These are phyloP conservation scores for Macrophomina phaseolina DNA, from an alignment of 2,329 filamentous ascomycete species.

Conservation along the genomic window DNA sequence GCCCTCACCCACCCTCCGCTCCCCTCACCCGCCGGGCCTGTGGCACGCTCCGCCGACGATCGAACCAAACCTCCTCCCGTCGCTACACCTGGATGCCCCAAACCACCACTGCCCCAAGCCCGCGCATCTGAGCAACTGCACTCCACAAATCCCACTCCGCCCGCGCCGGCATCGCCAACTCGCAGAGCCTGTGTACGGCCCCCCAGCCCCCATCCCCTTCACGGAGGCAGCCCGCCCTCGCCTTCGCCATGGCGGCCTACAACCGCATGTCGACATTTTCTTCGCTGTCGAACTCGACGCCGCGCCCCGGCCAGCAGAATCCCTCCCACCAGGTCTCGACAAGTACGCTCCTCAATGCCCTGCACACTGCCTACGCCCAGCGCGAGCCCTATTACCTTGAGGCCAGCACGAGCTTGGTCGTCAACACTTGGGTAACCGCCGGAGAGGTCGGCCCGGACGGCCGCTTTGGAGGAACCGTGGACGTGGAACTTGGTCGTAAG, in stretches of 20 bases:
- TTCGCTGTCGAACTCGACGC: slow-evolving; percentile 63
- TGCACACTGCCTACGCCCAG: slow-evolving; percentile 87
- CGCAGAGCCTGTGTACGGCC: background rate
- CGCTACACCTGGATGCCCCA: slow-evolving; percentile 23
- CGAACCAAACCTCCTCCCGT: slow-evolving; percentile 15
- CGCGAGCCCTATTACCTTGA: slow-evolving; percentile 86
- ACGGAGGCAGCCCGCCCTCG: slow-evolving; percentile 3
- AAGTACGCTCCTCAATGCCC: slow-evolving; percentile 86
- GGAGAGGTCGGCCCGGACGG: slow-evolving; percentile 72
- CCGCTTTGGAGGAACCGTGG: slow-evolving; percentile 76
- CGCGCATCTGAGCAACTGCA: slow-evolving; percentile 1
- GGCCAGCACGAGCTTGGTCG: slow-evolving; percentile 85
- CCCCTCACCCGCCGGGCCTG: slow-evolving; percentile 4
- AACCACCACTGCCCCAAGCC: background rate
- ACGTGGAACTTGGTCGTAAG: slow-evolving; percentile 75
- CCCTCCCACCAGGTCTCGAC: slow-evolving; percentile 85
- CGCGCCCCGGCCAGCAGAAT: slow-evolving; percentile 61
- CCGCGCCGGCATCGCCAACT: background rate
- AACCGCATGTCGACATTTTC: slow-evolving; percentile 68
- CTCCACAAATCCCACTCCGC: background rate
- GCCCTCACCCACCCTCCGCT: slow-evolving; percentile 7
- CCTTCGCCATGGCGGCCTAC: slow-evolving; percentile 51
- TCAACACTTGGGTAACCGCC: slow-evolving; percentile 94
- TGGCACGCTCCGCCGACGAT: slow-evolving; percentile 12
- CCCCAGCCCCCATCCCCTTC: slow-evolving; percentile 11